A percentile compares a stretch with the other conserved stretches of the same genome.
These are phyloP conservation scores for Amyloporia xantha DNA, from an alignment of 768 basidiomycete genomes.

Conservation along the genomic window DNA sequence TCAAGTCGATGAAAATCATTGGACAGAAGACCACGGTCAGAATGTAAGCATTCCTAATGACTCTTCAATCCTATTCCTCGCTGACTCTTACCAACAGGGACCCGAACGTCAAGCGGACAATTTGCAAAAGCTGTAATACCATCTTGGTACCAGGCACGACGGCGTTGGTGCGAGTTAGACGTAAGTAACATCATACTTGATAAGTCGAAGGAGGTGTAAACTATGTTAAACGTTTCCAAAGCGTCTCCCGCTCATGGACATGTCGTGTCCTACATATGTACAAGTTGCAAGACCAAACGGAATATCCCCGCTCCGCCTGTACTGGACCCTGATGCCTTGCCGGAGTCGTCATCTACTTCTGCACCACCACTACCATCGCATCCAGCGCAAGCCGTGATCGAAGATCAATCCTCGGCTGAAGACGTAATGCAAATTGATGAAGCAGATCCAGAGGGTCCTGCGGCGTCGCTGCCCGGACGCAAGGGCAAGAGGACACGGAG, in stretches of 20 bases:
- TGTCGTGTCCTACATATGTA: constrained; percentile 52
- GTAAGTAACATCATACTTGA: constrained; percentile 45
- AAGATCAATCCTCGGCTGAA: neutral
- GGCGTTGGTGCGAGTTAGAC: constrained; percentile 54
- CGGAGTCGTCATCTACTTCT: neutral
- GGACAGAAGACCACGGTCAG: constrained; percentile 72
- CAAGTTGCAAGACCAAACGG: constrained; percentile 47
- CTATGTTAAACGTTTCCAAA: no score
- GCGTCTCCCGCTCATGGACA: constrained; percentile 46
- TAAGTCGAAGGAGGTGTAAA: no score
- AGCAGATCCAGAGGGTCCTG: neutral
- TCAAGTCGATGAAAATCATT: constrained; percentile 59
- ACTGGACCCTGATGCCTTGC: constrained; percentile 12
- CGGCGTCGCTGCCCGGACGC: neutral
- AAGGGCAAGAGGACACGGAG: neutral
- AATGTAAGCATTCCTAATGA: constrained; percentile 44
- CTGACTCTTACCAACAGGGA: constrained; percentile 42
- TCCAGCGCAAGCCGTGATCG: neutral
- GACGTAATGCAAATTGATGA: constrained; percentile 8
- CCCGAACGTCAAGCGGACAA: constrained; percentile 72
- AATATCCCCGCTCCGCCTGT: constrained; percentile 63
- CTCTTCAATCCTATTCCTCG: no score
- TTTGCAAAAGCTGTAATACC: constrained; percentile 64
- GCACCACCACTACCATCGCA: neutral
- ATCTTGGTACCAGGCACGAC: constrained; percentile 66